A percentile compares a stretch with the other conserved stretches of the same genome.
Conservation (phyloP, 2,329 filamentous ascomycete species). For the Hortaea werneckii region DNA sequence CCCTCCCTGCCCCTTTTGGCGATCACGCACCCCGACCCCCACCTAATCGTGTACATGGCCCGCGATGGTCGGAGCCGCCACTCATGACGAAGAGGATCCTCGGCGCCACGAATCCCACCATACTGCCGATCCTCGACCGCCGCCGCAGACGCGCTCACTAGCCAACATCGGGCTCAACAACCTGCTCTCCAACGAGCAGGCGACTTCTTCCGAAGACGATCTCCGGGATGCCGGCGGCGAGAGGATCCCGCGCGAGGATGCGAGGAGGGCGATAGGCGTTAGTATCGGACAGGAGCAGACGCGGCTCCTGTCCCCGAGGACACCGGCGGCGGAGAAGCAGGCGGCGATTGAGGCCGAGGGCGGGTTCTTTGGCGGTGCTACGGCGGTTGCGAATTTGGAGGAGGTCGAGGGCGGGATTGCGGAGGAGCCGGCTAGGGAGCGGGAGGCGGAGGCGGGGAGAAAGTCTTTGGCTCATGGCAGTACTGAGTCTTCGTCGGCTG, state of each 20-base stretch:
- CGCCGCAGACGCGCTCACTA: slow-evolving; percentile 24
- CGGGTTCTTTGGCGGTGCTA: slow-evolving; percentile 33
- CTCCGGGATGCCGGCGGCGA: slow-evolving; percentile 13
- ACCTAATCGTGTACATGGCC: too few relatives aligned
- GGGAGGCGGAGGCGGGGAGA: not conserved
- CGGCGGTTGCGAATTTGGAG: not conserved
- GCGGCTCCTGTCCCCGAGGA: slow-evolving; percentile 45
- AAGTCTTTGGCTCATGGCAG: not conserved
- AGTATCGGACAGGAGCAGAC: slow-evolving; percentile 50
- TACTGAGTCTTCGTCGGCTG: too few relatives aligned
- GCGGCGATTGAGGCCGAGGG: slow-evolving; percentile 42
- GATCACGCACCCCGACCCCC: too few relatives aligned
- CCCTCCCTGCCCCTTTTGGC: too few relatives aligned
- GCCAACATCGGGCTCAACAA: slow-evolving; percentile 32
- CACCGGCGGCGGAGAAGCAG: slow-evolving; percentile 50
- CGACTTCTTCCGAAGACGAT: slow-evolving; percentile 37
- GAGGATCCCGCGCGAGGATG: slow-evolving; percentile 28
- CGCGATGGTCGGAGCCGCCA: too few relatives aligned
- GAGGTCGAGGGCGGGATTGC: not conserved
- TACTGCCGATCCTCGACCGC: too few relatives aligned
- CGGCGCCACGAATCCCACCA: too few relatives aligned
- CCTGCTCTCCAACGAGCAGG: slow-evolving; percentile 26
- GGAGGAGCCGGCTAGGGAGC: not conserved
- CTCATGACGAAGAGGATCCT: too few relatives aligned
- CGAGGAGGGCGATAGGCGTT: slow-evolving; percentile 43